Conservation (phyloP, 352 stramenopile species). For the Globisporangium nodosum region DNA sequence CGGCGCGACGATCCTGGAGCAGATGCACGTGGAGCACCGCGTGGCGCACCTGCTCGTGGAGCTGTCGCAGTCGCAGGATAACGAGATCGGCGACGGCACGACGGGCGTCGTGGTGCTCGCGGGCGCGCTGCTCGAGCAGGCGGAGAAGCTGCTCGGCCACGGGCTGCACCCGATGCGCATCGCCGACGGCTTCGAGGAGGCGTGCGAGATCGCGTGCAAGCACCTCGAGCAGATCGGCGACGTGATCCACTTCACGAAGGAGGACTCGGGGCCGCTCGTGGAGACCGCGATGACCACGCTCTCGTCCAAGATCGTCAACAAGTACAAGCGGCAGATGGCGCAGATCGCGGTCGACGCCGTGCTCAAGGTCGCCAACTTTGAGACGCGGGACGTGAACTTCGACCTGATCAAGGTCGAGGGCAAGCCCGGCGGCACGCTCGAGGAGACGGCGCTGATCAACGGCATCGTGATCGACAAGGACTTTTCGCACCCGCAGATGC, state of each 20-base stretch:
- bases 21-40: conserved; percentile 99
- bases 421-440: conserved; percentile 95
- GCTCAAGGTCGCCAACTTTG: conserved; percentile 96
- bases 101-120: conserved; percentile 99
- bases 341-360: conserved; percentile 98
- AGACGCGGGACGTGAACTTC: conserved; percentile 99
- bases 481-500: conserved; percentile 99
- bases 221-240: conserved; percentile 95
- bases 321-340: conserved; percentile 98
- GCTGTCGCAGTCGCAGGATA: conserved; percentile 98
- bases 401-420: conserved; percentile 99
- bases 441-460: conserved; percentile 98
- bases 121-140: conserved; percentile 96
- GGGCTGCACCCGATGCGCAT: conserved; percentile 99
- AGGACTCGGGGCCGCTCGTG: conserved; percentile 94
- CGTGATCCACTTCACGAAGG: conserved; percentile 93
- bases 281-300: conserved; percentile 98
- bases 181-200: conserved; percentile 97
- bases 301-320: conserved; percentile 99
- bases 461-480: conserved; percentile 99
- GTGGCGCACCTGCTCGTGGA: conserved; percentile 98
- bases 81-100: conserved; percentile 99
- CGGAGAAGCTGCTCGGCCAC: conserved; percentile 94
- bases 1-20: conserved; percentile 98
- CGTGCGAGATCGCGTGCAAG: conserved; percentile 95